Evolutionary conservation across 495 filamentous ascomycete species (phyloP).

Genomic region (Hyaloscypha bicolor): DNA sequence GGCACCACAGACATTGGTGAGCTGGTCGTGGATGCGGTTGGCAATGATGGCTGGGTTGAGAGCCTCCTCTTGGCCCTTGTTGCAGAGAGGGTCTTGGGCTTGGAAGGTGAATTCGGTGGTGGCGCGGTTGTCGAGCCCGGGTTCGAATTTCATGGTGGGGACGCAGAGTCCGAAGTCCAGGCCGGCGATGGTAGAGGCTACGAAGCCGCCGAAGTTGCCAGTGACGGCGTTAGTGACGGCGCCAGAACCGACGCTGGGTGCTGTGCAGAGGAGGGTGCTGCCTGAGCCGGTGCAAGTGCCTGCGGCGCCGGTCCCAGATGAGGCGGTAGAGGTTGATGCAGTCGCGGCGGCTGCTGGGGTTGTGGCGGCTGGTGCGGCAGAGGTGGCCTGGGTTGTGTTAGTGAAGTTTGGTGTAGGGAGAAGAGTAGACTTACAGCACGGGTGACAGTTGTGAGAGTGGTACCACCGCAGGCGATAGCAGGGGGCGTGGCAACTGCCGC

Average conservation of each 20-base stretch:
- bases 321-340: conserved; percentile 10
- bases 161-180: conserved; percentile 56
- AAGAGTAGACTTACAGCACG: conserved; percentile 19
- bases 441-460: conserved; percentile 27
- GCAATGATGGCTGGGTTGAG: conserved; percentile 67
- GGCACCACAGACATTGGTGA: conserved; percentile 48
- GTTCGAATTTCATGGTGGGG: conserved; percentile 56
- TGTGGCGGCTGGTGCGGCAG: conserved; percentile 20
- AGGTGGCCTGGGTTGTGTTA: conserved; percentile 3
- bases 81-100: conserved; percentile 47
- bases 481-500: conserved; percentile 13
- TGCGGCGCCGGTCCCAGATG: conserved; percentile 13
- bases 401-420: background rate
- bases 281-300: conserved; percentile 21
- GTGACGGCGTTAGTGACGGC: conserved; percentile 20
- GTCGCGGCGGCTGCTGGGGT: conserved; percentile 8
- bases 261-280: conserved; percentile 13
- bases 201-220: conserved; percentile 24
- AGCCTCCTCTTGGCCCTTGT: conserved; percentile 52
- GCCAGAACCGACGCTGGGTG: conserved; percentile 17
- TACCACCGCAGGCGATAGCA: conserved; percentile 12
- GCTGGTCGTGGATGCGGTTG: conserved; percentile 59
- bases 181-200: conserved; percentile 36
- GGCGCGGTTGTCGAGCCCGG: conserved; percentile 46
- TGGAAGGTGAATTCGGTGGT: conserved; percentile 57